Evolutionary conservation across 1,284 basidiomycete species (phyloP), one percentile per base, ranked within the genome.

Genomic region (Trichosporon ovoides): DNA sequence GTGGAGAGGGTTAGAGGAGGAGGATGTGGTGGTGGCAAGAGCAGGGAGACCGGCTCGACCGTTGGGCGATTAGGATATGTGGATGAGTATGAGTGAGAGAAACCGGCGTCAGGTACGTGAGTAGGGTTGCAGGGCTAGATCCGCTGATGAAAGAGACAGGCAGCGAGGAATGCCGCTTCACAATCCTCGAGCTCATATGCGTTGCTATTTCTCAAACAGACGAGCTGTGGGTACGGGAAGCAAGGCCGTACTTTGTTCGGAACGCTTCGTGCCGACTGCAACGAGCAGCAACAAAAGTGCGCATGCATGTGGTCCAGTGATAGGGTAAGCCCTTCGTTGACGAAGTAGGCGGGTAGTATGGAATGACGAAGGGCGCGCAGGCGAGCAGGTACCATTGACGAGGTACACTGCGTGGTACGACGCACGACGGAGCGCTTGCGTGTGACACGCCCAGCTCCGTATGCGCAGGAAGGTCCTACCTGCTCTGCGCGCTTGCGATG

Each of bases 91-190:
- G 43, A 48, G 43, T 16, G 28, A 48, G 28, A 48, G 22, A 4
- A 48, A 48, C n/a, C n/a, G n/a, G 43, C 22, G 24, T 48, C 43
- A 48, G 43, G 43, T 48, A 48, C 43, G 28, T 48, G 22, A 7
- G 11, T 10, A n/a, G 35, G 16, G 43, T 31, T 48, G 24, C 40
- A 46, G 40, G n/a, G 22, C 43, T 28, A 48, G 43, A 48, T 48
- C 43, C 43, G 28, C 28, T 48, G 43, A 48, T 48, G 43, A 48
- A 22, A 48, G 43, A 48, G 43, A 48, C 40, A 24, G 28, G 43
- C 43, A 48, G n/a, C 43, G 28, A 48, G 43, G 43, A 48, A 48
- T 48, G 43, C 28, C 28, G 43, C 22, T 22, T 48, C 16, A 22
- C 43, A 22, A 24, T 48, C 22, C 43, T 31, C 22, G 28, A 16